phyloP scores from a whole-genome alignment of 2,329 filamentous ascomycete genomes.

The Drechslerella coelobrocha region DNA sequence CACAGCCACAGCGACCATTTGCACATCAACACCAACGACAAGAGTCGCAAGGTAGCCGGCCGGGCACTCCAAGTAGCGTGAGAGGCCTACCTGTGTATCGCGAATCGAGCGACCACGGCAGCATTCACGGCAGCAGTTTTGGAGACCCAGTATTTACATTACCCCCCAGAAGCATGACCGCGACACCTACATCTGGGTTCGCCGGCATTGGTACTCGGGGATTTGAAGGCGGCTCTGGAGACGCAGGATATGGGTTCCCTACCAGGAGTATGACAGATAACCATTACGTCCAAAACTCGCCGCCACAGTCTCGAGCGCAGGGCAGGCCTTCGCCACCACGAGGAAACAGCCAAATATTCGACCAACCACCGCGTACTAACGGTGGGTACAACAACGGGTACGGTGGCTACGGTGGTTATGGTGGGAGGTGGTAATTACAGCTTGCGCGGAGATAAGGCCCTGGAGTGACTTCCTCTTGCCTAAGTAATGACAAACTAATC shows the following conservation, averaged over 20 bases:
- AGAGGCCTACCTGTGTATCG: constrained; percentile 34
- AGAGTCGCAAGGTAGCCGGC: constrained; percentile 28
- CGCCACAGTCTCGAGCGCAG: background rate
- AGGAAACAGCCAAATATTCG: constrained; percentile 35
- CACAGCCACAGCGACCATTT: constrained; percentile 35
- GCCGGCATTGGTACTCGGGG: background rate
- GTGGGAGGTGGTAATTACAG: constrained; percentile 22
- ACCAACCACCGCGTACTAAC: constrained; percentile 17
- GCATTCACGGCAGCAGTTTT: constrained; percentile 19
- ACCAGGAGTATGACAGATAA: constrained; percentile 29
- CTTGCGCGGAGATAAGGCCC: no score
- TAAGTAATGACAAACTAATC: background rate
- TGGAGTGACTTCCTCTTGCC: background rate
- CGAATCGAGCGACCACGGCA: constrained; percentile 31
- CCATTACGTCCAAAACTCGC: constrained; percentile 10
- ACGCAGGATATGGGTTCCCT: constrained; percentile 6
- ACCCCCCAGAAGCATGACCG: constrained; percentile 34
- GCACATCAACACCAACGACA: constrained; percentile 17
- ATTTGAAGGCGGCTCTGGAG: constrained; percentile 1
- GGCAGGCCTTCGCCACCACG: constrained; percentile 25
- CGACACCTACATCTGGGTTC: constrained; percentile 20
- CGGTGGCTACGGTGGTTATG: constrained; percentile 25
- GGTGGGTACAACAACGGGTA: constrained; percentile 9
- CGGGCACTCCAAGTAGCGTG: constrained; percentile 30
- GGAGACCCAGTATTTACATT: constrained; percentile 6